Base-by-base conservation (phyloP, 495 filamentous ascomycete genomes). In the Friedmanniomyces endolithicus region DNA sequence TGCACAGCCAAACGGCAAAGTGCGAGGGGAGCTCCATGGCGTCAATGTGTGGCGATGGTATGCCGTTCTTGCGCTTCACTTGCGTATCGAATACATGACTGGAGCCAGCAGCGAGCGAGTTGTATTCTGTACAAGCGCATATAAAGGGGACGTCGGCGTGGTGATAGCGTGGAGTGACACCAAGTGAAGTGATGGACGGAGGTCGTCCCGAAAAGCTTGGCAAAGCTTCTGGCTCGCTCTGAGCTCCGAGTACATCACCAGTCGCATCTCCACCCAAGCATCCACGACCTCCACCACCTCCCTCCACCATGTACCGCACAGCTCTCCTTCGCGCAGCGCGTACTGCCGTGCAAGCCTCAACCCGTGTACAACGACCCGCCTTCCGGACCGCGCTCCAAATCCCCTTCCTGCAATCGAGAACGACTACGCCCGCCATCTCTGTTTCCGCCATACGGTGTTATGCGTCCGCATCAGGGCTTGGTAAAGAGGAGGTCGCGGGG, bases 281-380 rank as follows among this genome's bases (percentile, higher is more conserved):
- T n/a, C 16, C 47, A 50, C 47, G 47, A 50, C 29, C 24, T 33
- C 24, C 29, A 4, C 34, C 14, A 22, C 31, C 44, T 40, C 45
- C 47, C 61, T n/a, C n/a, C 74, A 83, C 53, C 35, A 96, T 96
- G 90, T 86, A 94, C 74, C 86, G 88, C 72, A 81, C 85, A 69
- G 80, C 84, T 69, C 69, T 89, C 69, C 76, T 89, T 72, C 86
- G 78, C 62, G 76, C 80, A 45, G 74, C 78, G 59, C 70, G 74
- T 12, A 33, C 35, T 48, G 41, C 50, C 45, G 55, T 50, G 6
- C 55, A 57, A 33, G 54, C 59, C 25, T 43, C 39, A 20, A 9
- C 46, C 25, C 49, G 59, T 2, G 54, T 52, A n/a, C 50, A 54
- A 22, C 55, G 50, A 22, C 50, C 59, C 12, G 55, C 50, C 27